A percentile compares a stretch with the other conserved stretches of the same genome.
These are phyloP conservation scores for Astrocystis sublimbata DNA, from an alignment of 495 filamentous ascomycete species.

Conservation along the genomic window DNA sequence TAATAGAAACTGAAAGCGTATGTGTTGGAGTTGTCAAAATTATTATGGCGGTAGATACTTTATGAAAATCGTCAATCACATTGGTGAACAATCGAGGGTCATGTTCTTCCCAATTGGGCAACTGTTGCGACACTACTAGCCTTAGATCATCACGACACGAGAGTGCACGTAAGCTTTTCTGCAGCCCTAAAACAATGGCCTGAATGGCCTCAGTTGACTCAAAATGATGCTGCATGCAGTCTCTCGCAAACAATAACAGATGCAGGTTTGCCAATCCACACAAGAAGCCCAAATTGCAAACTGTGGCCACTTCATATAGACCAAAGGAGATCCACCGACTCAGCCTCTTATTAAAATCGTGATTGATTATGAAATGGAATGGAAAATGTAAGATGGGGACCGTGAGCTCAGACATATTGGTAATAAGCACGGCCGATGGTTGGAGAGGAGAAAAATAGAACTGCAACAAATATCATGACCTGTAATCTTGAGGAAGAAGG, in stretches of 20 bases:
- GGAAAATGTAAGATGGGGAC: conserved; percentile 23
- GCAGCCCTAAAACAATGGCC: too few relatives aligned
- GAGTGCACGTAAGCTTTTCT: too few relatives aligned
- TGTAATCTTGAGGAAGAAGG: too few relatives aligned
- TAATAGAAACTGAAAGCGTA: conserved; percentile 26
- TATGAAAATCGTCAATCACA: too few relatives aligned
- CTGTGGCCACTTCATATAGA: not conserved
- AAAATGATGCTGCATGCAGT: too few relatives aligned
- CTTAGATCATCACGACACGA: too few relatives aligned
- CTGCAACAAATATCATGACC: not conserved
- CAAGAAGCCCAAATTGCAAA: conserved; percentile 9
- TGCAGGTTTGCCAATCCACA: conserved; percentile 28
- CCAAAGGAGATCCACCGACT: conserved; percentile 16
- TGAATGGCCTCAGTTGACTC: too few relatives aligned
- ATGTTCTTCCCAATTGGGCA: too few relatives aligned
- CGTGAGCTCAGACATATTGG: conserved; percentile 23
- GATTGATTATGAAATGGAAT: conserved; percentile 17
- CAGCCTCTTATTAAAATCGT: conserved; percentile 25
- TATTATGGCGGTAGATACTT: conserved; percentile 15
- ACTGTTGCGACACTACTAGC: too few relatives aligned
- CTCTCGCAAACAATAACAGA: conserved; percentile 23
- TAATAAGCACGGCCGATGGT: conserved; percentile 23
- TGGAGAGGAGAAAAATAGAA: not conserved
- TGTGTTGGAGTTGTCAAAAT: conserved; percentile 25
- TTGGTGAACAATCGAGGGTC: too few relatives aligned